These are phyloP conservation scores for Alternaria sp. DNA, from an alignment of 2,329 filamentous ascomycete species.

Conservation along the genomic window DNA sequence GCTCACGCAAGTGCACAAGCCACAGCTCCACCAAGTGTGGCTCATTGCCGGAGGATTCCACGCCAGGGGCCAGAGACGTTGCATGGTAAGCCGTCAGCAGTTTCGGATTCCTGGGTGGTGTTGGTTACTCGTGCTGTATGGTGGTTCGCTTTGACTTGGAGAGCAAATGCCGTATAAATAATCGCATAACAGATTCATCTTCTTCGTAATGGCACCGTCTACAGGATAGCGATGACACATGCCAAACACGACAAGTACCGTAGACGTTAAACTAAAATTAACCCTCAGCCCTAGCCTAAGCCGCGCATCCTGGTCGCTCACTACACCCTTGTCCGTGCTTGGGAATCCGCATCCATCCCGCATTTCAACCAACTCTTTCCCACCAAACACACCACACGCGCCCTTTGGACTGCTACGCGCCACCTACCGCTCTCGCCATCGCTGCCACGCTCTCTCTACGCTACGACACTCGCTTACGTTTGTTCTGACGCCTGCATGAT, in stretches of 20 bases:
- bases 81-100: slow-evolving; percentile 13
- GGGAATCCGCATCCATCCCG: slow-evolving; percentile 10
- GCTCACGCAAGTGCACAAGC: slow-evolving; percentile 6
- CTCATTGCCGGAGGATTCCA: slow-evolving; percentile 1
- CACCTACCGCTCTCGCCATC: neutral
- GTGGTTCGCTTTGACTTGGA: neutral
- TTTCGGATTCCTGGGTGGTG: slow-evolving; percentile 5
- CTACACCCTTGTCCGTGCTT: slow-evolving; percentile 4
- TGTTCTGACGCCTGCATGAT: slow-evolving; percentile 19
- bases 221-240: neutral
- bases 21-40: slow-evolving; percentile 13
- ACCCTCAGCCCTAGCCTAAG: slow-evolving; percentile 16
- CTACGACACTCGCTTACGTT: slow-evolving; percentile 14
- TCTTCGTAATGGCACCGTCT: neutral
- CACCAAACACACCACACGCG: slow-evolving; percentile 6
- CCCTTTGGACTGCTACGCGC: slow-evolving; percentile 4
- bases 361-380: slow-evolving; percentile 12
- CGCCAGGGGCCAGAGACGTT: slow-evolving; percentile 7
- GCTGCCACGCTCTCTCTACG: neutral
- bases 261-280: neutral
- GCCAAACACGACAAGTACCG: neutral
- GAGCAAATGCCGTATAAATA: neutral
- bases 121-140: neutral
- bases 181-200: neutral
- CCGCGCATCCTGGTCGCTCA: slow-evolving; percentile 3